Percentiles rank a stretch among this genome's conserved stretches.
phyloP scores from a whole-genome alignment of 148 eudicot genomes.

The Gaultheria prostrata region DNA sequence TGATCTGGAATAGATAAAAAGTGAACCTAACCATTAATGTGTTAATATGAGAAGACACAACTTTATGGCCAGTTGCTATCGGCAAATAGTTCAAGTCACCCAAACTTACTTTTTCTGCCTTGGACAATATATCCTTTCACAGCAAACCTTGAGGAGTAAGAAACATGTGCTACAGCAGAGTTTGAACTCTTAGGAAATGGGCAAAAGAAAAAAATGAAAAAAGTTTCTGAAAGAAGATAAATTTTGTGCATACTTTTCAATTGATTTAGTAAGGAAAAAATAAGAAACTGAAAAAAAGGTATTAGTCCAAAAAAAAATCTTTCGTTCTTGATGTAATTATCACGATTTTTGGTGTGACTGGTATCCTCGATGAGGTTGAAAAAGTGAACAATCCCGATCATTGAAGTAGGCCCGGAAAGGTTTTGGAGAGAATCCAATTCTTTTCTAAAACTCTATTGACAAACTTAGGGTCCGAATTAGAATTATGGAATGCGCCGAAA shows the following conservation, averaged over 20 bases:
- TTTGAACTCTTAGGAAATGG: not conserved
- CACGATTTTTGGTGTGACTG: no score
- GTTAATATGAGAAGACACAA: not conserved
- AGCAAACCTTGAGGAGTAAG: slow-evolving; percentile 13
- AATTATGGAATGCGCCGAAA: no score
- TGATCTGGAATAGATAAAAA: not conserved
- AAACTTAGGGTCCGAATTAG: no score
- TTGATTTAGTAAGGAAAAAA: not conserved
- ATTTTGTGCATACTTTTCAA: not conserved
- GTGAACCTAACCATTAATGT: not conserved
- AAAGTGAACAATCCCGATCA: no score
- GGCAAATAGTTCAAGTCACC: not conserved
- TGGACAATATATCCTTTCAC: not conserved
- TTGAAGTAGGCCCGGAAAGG: not conserved
- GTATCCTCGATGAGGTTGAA: no score
- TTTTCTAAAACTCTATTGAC: not conserved
- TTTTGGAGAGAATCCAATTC: not conserved
- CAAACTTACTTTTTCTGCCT: not conserved
- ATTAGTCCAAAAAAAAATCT: not conserved
- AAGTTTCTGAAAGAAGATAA: not conserved
- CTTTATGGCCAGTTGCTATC: not conserved
- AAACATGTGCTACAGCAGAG: not conserved
- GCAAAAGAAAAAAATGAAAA: no score
- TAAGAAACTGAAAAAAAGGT: not conserved
- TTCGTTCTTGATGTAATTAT: no score